Base-by-base conservation (phyloP, 1,139 yeast genomes). In the Protomyces gravidus region DNA sequence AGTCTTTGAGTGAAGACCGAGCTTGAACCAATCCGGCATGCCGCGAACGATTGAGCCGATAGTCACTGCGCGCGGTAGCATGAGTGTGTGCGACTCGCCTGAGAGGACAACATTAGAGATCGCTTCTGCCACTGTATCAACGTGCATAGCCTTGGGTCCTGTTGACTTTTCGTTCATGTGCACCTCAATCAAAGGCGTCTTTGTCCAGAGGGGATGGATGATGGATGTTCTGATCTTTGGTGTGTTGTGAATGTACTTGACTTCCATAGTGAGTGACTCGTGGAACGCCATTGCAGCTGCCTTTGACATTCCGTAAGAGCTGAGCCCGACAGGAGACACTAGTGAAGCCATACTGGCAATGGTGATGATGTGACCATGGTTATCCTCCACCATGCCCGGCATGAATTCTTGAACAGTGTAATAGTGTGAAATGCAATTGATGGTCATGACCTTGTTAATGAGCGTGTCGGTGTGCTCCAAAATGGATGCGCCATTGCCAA, bases 241-340 rank as follows among this genome's bases (percentile, higher is more conserved):
- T 0, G 95, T 85, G 66, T 84, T 84, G 23, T 89, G 80, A 1
- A 88, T 87, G 60, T 84, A 84, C 0, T 80, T 75, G 40, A 87
- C 69, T 68, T 87, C 95, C 65, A 82, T 81, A 0, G 89, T 82
- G 45, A 90, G 73, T 0, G 92, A 83, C 68, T 88, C 95, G 69
- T 90, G 97, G 52, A 89, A 73, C 0, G 94, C 90, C 58, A 90
- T 80, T 27, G 88, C 72, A 0, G 95, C 97, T 0, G 95, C 85
- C 70, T 90, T 90, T 7, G 95, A 81, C 0, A 97, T 96, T 0
- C 96, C 96, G 68, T 90, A 90, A 0, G 87, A 87, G 45, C 78
- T 66, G 55, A 61, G 23, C 15, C 28, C 30, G 17, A 45, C 30
- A 13, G 51, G 49, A 17, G 50, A 39, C 36, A 50, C 39, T 64